Percentiles rank a stretch among this genome's conserved stretches.
These are phyloP conservation scores for Nissolia schottii DNA, from an alignment of 306 rosid genomes.

Conservation along the genomic window DNA sequence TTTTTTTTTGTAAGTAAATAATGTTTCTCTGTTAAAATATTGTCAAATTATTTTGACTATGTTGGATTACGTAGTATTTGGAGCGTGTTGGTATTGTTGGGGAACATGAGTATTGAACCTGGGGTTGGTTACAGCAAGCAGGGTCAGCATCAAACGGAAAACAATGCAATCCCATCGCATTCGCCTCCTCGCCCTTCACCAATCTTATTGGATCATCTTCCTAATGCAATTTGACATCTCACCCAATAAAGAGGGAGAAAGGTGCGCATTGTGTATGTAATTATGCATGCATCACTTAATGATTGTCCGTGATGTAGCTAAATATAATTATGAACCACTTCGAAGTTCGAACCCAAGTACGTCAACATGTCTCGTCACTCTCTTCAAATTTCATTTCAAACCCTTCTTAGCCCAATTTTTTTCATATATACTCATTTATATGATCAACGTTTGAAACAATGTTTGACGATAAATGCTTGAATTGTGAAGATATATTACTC, in stretches of 20 bases:
- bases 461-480: neutral
- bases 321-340: neutral
- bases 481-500: neutral
- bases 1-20: too few relatives aligned
- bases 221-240: neutral
- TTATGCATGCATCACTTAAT: neutral
- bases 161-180: neutral
- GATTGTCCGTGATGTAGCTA: neutral
- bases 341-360: neutral
- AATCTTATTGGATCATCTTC: neutral
- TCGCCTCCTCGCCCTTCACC: neutral
- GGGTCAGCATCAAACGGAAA: neutral
- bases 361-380: neutral
- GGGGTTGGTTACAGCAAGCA: neutral
- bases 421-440: too few relatives aligned
- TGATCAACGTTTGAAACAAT: neutral
- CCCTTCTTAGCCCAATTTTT: neutral
- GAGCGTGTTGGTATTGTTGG: neutral
- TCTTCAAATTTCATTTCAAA: neutral
- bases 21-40: too few relatives aligned
- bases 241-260: neutral
- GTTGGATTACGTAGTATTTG: too few relatives aligned
- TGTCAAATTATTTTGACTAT: too few relatives aligned
- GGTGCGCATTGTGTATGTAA: neutral
- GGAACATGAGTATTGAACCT: neutral